Percentiles rank a stretch among this genome's conserved stretches.
Conservation (phyloP, 2,329 filamentous ascomycete species). For the Aspergillus sp. region DNA sequence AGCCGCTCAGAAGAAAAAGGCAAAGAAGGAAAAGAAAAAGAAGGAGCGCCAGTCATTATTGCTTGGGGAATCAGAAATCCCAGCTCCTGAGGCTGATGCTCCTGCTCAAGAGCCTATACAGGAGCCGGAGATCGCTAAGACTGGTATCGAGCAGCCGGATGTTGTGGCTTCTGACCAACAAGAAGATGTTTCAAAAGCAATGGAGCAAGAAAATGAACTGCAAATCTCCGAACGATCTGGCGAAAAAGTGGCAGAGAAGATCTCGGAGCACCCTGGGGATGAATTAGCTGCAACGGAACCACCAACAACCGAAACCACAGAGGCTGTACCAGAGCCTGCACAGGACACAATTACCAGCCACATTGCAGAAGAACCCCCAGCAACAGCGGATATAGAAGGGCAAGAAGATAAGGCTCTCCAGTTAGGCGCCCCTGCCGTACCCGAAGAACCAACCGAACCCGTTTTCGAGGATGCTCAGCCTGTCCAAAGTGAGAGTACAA, state of each 20-base stretch:
- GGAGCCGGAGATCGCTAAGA: neutral
- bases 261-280: neutral
- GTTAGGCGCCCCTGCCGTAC: neutral
- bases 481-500: neutral
- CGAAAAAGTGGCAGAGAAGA: neutral
- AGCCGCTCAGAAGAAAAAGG: conserved; percentile 26
- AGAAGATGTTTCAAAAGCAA: neutral
- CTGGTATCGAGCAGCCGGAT: neutral
- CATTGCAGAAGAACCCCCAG: neutral
- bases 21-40: conserved; percentile 27
- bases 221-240: neutral
- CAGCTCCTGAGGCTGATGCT: neutral
- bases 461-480: neutral
- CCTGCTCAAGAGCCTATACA: neutral
- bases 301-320: neutral
- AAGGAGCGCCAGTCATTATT: conserved; percentile 14
- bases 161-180: neutral
- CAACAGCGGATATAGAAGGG: neutral
- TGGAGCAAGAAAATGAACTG: neutral
- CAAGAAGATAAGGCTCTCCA: neutral
- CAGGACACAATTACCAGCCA: neutral
- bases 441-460: neutral
- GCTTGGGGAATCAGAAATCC: neutral
- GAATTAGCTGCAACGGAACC: neutral
- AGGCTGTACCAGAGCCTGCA: neutral